Evolutionary conservation across 257 asterid genomes (phyloP).

Genomic region (Solanum verrucosum): DNA sequence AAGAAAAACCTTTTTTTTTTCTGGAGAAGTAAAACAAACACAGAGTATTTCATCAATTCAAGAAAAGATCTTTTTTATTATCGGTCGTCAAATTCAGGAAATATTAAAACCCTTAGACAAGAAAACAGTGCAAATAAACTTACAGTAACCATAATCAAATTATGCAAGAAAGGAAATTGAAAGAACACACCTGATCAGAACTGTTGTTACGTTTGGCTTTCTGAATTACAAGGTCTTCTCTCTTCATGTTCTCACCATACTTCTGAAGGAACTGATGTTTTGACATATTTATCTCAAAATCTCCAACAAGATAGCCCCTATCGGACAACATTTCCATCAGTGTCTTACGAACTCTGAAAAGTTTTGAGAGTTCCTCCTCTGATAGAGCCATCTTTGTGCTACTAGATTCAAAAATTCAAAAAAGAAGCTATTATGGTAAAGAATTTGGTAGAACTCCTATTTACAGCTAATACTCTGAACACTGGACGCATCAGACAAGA

Average conservation of each 20-base stretch:
- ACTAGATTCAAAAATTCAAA: not conserved
- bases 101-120: not conserved
- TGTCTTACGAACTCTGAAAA: conserved; percentile 19
- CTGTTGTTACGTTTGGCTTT: conserved; percentile 39
- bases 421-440: not conserved
- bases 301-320: conserved; percentile 25
- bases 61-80: not conserved
- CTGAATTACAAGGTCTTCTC: conserved; percentile 61
- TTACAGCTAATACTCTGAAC: not conserved
- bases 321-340: conserved; percentile 28
- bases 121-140: not conserved
- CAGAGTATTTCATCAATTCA: not conserved
- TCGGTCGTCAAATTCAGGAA: not conserved
- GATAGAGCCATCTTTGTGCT: conserved; percentile 5
- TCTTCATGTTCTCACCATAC: conserved; percentile 73
- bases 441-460: not conserved
- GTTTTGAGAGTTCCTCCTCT: not conserved
- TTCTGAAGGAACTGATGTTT: conserved; percentile 13
- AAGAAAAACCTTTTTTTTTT: not conserved
- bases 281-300: conserved; percentile 22
- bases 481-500: not conserved
- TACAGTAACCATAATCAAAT: not conserved
- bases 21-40: not conserved
- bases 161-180: not conserved
- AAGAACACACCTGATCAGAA: conserved; percentile 50